These are phyloP conservation scores for Spongiforma sp. DNA, from an alignment of 1,284 basidiomycete species.

Conservation along the genomic window DNA sequence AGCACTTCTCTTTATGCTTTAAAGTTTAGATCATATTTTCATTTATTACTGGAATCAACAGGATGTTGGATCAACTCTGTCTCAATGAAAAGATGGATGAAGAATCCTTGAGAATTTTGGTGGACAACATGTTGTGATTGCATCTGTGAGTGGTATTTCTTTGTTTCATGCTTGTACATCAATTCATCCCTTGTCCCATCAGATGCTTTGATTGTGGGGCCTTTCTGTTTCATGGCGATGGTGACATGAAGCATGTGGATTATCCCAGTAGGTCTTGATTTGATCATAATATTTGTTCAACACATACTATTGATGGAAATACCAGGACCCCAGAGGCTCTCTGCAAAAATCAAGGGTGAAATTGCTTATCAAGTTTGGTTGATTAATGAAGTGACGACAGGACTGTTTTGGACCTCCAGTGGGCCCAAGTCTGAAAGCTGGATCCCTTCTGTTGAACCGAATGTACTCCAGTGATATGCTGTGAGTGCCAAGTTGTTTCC, in stretches of 20 bases:
- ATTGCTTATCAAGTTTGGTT: too few species aligned
- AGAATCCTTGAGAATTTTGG: conserved; percentile 35
- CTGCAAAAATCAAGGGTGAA: too few species aligned
- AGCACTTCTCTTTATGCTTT: conserved; percentile 1
- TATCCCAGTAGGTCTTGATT: conserved; percentile 19
- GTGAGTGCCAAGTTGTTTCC: conserved; percentile 20
- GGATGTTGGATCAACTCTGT: conserved; percentile 30
- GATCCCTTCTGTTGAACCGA: conserved; percentile 25
- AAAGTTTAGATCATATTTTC: background rate
- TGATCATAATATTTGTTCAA: background rate
- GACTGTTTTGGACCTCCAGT: background rate
- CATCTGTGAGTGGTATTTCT: conserved; percentile 32
- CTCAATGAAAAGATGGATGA: conserved; percentile 35
- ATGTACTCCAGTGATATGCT: conserved; percentile 29
- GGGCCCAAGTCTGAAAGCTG: conserved; percentile 16
- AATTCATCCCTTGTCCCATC: background rate
- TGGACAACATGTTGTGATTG: conserved; percentile 21
- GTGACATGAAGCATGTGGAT: background rate
- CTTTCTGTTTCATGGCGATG: conserved; percentile 9
- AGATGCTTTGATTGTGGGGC: conserved; percentile 22
- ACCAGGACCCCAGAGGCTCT: conserved; percentile 23
- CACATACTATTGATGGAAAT: too few species aligned
- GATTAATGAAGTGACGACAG: conserved; percentile 49
- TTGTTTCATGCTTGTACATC: background rate
- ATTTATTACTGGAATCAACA: conserved; percentile 12